These are phyloP conservation scores for Crithidia mellificae DNA, from an alignment of 208 protist species.

Conservation along the genomic window DNA sequence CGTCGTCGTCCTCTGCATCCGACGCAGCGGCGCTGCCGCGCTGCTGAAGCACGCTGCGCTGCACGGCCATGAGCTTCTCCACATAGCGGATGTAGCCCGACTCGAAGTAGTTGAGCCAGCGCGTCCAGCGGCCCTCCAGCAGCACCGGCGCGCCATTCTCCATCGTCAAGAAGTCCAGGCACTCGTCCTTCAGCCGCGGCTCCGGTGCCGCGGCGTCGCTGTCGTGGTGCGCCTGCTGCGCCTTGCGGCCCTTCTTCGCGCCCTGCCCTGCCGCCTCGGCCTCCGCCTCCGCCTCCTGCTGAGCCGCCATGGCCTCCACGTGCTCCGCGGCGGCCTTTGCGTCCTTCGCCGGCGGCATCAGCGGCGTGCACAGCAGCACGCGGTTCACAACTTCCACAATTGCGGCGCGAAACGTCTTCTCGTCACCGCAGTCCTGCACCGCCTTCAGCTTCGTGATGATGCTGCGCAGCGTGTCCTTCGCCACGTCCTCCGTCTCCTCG, in stretches of 20 bases:
- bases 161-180: slow-evolving; percentile 40
- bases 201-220: neutral
- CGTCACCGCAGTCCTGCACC: slow-evolving; percentile 35
- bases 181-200: slow-evolving; percentile 33
- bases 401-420: slow-evolving; percentile 37
- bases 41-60: neutral
- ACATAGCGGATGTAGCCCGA: slow-evolving; percentile 31
- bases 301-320: neutral
- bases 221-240: too few relatives aligned
- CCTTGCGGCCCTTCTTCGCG: neutral
- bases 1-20: slow-evolving; percentile 5
- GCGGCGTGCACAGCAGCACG: slow-evolving; percentile 49
- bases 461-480: slow-evolving; percentile 29
- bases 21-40: neutral
- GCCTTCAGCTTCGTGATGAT: slow-evolving; percentile 34
- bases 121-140: slow-evolving; percentile 25
- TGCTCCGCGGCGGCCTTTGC: slow-evolving; percentile 15
- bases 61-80: slow-evolving; percentile 17
- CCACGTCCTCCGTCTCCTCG: slow-evolving; percentile 27
- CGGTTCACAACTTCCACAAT: slow-evolving; percentile 42
- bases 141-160: slow-evolving; percentile 35
- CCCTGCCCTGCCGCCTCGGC: neutral
- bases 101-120: slow-evolving; percentile 34
- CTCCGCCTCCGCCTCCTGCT: neutral
- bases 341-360: slow-evolving; percentile 28